These are phyloP conservation scores for Plasmodium sp. DNA, from an alignment of 169 alveolate genomes.

Conservation along the genomic window DNA sequence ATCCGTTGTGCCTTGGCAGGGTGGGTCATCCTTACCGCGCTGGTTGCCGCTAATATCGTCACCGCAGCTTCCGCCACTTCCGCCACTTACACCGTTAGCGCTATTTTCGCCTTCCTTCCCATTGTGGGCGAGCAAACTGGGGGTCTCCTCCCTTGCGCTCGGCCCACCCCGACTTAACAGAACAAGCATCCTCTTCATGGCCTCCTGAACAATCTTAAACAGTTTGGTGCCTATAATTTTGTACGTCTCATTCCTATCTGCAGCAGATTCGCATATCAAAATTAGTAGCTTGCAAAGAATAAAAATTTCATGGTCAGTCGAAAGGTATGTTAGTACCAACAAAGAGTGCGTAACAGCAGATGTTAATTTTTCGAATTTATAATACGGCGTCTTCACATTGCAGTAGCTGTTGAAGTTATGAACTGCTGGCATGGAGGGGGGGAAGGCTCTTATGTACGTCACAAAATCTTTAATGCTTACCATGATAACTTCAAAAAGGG, in stretches of 20 bases:
- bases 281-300: slow-evolving; percentile 80
- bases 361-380: slow-evolving; percentile 57
- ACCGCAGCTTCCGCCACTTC: not conserved
- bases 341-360: slow-evolving; percentile 79
- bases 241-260: slow-evolving; percentile 77
- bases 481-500: slow-evolving; percentile 57
- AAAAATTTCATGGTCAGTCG: slow-evolving; percentile 80
- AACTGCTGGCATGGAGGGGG: slow-evolving; percentile 25
- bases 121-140: too few species aligned
- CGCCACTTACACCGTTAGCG: not conserved
- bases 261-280: slow-evolving; percentile 78
- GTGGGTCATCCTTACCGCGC: not conserved
- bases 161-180: not conserved
- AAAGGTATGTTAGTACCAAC: slow-evolving; percentile 80
- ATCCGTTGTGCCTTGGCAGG: not conserved
- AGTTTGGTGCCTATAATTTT: slow-evolving; percentile 80
- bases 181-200: not conserved
- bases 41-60: not conserved
- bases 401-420: slow-evolving; percentile 15
- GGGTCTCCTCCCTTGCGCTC: not conserved
- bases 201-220: slow-evolving; percentile 77
- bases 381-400: slow-evolving; percentile 54
- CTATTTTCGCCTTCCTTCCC: not conserved
- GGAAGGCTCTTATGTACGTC: slow-evolving; percentile 10
- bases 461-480: slow-evolving; percentile 43